Percentiles rank a stretch among this genome's conserved stretches.
These are phyloP conservation scores for Mycena chlorophos DNA, from an alignment of 768 basidiomycete species.

Conservation along the genomic window DNA sequence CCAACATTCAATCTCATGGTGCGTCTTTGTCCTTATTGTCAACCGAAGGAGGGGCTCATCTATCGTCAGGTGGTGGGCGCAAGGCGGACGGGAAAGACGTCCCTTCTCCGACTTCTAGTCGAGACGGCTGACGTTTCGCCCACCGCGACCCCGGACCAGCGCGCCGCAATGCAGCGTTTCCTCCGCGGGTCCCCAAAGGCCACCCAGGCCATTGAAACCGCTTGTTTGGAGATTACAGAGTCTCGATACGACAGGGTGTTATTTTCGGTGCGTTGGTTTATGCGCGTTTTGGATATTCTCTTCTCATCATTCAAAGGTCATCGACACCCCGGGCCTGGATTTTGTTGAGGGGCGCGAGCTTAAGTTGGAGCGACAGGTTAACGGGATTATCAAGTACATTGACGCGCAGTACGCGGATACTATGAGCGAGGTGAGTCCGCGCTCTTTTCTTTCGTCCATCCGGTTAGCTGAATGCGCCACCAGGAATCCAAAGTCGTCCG, in stretches of 20 bases:
- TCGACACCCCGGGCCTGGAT: slow-evolving; percentile 85
- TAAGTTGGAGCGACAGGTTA: slow-evolving; percentile 78
- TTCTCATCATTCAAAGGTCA: slow-evolving; percentile 34
- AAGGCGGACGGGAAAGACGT: slow-evolving; percentile 83
- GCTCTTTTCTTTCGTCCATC: not conserved
- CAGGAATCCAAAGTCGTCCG: slow-evolving; percentile 89
- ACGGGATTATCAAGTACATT: slow-evolving; percentile 70
- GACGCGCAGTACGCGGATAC: slow-evolving; percentile 84
- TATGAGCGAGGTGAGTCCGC: slow-evolving; percentile 70
- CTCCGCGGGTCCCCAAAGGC: slow-evolving; percentile 58
- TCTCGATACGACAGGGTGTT: slow-evolving; percentile 77
- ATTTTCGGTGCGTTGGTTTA: slow-evolving; percentile 52
- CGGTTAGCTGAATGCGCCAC: slow-evolving; percentile 5
- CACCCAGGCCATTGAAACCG: slow-evolving; percentile 65
- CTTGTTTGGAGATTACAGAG: slow-evolving; percentile 80
- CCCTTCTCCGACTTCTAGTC: slow-evolving; percentile 73
- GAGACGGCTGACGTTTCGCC: slow-evolving; percentile 85
- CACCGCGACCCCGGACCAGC: slow-evolving; percentile 73
- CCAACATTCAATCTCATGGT: slow-evolving; percentile 91
- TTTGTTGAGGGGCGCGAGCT: slow-evolving; percentile 72
- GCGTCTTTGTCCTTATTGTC: slow-evolving; percentile 21
- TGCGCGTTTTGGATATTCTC: not conserved
- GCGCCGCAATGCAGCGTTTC: slow-evolving; percentile 62
- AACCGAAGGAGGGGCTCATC: slow-evolving; percentile 10
- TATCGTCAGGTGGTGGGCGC: slow-evolving; percentile 68